Evolutionary conservation across 352 stramenopile genomes (phyloP).

Genomic region (Elongisporangium anandrum): DNA sequence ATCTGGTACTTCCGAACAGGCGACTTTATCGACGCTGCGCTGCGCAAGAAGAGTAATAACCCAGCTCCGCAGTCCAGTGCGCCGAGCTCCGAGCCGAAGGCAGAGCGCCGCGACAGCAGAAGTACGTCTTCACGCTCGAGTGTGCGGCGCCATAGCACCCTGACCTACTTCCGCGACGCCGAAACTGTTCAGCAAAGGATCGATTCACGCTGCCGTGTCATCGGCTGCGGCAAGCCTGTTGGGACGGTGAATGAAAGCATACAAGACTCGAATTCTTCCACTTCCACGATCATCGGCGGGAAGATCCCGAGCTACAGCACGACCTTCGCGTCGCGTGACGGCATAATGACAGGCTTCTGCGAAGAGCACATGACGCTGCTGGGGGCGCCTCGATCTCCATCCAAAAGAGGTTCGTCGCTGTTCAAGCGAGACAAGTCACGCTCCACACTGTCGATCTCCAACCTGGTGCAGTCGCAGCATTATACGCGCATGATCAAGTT

Average conservation of each 20-base stretch:
- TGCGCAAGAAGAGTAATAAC: neutral
- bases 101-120: neutral
- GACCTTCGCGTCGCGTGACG: constrained; percentile 1
- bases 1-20: constrained; percentile 40
- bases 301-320: neutral
- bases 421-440: constrained; percentile 23
- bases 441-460: constrained; percentile 10
- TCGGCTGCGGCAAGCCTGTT: constrained; percentile 31
- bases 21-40: neutral
- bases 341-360: constrained; percentile 17
- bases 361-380: constrained; percentile 23
- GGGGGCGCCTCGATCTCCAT: constrained; percentile 21
- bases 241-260: constrained; percentile 4
- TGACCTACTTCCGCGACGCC: constrained; percentile 37
- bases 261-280: neutral
- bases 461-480: constrained; percentile 36
- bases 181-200: constrained; percentile 33
- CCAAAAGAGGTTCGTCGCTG: constrained; percentile 18
- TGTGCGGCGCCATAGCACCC: constrained; percentile 12
- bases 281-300: neutral
- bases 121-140: neutral
- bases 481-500: constrained; percentile 55
- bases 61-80: neutral
- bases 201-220: constrained; percentile 40
- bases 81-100: neutral